A percentile compares a stretch with the other conserved stretches of the same genome.
phyloP scores from a whole-genome alignment of 192 early-diverging fungal species.

The Entomortierella beljakovae region DNA sequence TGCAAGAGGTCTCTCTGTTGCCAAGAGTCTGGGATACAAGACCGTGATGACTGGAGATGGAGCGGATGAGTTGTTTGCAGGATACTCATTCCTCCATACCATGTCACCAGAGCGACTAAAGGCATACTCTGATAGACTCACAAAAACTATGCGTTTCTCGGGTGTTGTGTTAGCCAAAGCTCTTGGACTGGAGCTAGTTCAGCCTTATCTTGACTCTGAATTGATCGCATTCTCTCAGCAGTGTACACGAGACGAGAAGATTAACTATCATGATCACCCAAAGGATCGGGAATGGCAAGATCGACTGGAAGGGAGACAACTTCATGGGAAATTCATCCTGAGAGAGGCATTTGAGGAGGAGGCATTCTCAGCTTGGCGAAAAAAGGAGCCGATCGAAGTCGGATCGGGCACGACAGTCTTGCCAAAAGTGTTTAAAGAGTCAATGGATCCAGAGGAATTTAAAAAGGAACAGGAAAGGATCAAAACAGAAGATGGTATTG shows the following conservation, averaged over 20 bases:
- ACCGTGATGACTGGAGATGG: slow-evolving; percentile 73
- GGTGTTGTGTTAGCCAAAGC: slow-evolving; percentile 61
- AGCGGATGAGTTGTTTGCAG: slow-evolving; percentile 80
- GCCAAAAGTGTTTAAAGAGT: slow-evolving; percentile 58
- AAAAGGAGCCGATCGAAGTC: slow-evolving; percentile 75
- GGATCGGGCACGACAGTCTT: slow-evolving; percentile 70
- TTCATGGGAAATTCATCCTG: slow-evolving; percentile 71
- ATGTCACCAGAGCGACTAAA: slow-evolving; percentile 61
- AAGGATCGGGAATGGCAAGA: slow-evolving; percentile 44
- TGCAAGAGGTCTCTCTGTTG: slow-evolving; percentile 60
- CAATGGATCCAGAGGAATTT: slow-evolving; percentile 31
- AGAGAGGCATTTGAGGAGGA: slow-evolving; percentile 69
- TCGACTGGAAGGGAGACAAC: slow-evolving; percentile 21
- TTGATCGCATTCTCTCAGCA: slow-evolving; percentile 66
- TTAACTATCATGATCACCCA: slow-evolving; percentile 53
- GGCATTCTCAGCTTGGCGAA: slow-evolving; percentile 68
- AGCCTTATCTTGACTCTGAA: slow-evolving; percentile 68
- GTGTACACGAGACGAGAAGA: slow-evolving; percentile 51
- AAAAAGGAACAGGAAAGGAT: slow-evolving; percentile 50
- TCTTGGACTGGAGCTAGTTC: slow-evolving; percentile 55
- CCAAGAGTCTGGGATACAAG: slow-evolving; percentile 57
- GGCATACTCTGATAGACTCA: slow-evolving; percentile 63
- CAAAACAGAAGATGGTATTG: slow-evolving; percentile 57
- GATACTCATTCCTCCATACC: slow-evolving; percentile 70
- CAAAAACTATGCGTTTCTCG: slow-evolving; percentile 63